Base-by-base conservation (phyloP, 2,329 filamentous ascomycete genomes). In the Pseudogymnoascus sp. region DNA sequence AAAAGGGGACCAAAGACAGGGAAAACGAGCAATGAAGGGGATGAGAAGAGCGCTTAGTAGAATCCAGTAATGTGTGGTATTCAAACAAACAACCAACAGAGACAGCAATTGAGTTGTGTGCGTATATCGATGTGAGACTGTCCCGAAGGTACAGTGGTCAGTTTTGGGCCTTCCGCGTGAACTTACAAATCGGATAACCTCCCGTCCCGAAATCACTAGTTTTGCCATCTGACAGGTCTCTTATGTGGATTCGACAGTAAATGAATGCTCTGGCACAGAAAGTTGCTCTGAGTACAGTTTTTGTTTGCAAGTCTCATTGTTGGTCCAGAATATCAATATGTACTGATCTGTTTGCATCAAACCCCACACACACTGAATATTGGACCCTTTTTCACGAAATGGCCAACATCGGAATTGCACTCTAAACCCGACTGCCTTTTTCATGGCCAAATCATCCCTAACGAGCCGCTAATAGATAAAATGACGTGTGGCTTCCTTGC, bases 211-310 rank as follows among this genome's bases (percentile, higher is more conserved):
- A 33, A 56, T 56, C 50, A 56, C n/a, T 33, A 56, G 50, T 56
- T 56, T 56, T 56, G 23, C 50, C 10, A 56, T 56, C 50, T 56
- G 50, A 56, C 50, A 56, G 50, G 50, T 56, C 50, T 56, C 50
- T 35, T 56, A 35, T 33, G 50, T 56, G 50, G 50, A 56, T 56
- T 56, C 50, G 29, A 56, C 50, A 56, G 29, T 9, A 35, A 35
- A 33, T 33, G 11, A n/a, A 56, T 33, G 11, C 10, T 56, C n/a
- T 56, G 26, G n/a, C n/a, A 56, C 10, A 19, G n/a, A 33, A 23
- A 13, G 10, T 56, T 56, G 50, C 17, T 33, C 17, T 15, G 11
- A 5, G 29, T 35, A 53, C 9, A 56, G 21, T 15, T 35, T 35
- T 56, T 33, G 50, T 56, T 56, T 35, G 17, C 50, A 33, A 13